Evolutionary conservation across 179 eudicot genomes (phyloP).

Genomic region (Beta corolliflora): DNA sequence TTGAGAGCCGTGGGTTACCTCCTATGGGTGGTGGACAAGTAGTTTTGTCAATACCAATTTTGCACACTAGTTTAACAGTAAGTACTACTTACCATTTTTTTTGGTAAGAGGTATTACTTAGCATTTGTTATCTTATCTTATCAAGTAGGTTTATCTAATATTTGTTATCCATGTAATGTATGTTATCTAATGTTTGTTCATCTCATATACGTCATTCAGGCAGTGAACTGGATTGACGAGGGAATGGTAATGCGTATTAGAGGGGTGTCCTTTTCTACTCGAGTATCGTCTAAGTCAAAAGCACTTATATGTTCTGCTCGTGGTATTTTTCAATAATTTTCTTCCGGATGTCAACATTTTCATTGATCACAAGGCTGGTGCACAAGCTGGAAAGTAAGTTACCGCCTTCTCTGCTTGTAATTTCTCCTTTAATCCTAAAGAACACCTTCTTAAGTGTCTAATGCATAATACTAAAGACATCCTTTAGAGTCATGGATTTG

Average conservation of each 20-base stretch:
- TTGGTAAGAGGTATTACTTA: background rate
- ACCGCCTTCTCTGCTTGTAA: background rate
- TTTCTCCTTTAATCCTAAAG: background rate
- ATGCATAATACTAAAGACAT: background rate
- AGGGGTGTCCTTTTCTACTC: slow-evolving; percentile 73
- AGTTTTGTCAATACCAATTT: slow-evolving; percentile 65
- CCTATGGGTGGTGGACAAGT: slow-evolving; percentile 94
- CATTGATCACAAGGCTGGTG: slow-evolving; percentile 79
- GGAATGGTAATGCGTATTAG: slow-evolving; percentile 94
- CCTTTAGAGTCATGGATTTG: background rate
- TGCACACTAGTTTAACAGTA: slow-evolving; percentile 63
- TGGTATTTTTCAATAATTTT: slow-evolving; percentile 79
- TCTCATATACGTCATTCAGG: slow-evolving; percentile 38
- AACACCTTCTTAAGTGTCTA: background rate
- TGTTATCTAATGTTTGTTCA: background rate
- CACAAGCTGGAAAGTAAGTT: slow-evolving; percentile 88
- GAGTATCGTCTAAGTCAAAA: slow-evolving; percentile 78
- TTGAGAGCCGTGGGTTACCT: slow-evolving; percentile 77
- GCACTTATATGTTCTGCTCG: slow-evolving; percentile 75
- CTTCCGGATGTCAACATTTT: slow-evolving; percentile 83
- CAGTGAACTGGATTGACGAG: slow-evolving; percentile 81
- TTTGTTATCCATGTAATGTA: too few species aligned
- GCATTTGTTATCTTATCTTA: too few species aligned
- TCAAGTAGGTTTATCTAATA: too few species aligned
- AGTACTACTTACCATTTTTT: background rate